Evolutionary conservation across 2,329 filamentous ascomycete genomes (phyloP).

Genomic region (Chalaropsis thielavioides): DNA sequence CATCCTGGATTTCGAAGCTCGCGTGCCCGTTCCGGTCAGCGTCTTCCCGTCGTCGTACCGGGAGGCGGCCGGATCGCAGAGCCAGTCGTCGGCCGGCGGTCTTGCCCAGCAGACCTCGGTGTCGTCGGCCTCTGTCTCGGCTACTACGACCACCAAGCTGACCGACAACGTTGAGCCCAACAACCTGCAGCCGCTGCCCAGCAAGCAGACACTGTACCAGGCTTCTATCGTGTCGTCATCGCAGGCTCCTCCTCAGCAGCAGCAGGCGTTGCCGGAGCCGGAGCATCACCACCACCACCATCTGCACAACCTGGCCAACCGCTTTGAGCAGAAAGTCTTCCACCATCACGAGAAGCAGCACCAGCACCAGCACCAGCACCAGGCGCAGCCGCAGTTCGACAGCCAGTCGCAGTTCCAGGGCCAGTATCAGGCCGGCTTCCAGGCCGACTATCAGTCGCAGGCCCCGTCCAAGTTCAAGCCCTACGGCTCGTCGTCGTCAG

Average conservation of each 20-base stretch:
- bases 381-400: background rate
- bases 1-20: conserved; percentile 99
- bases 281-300: conserved; percentile 13
- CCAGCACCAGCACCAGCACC: background rate
- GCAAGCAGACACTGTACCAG: conserved; percentile 17
- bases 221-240: conserved; percentile 11
- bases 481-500: background rate
- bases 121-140: conserved; percentile 20
- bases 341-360: background rate
- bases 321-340: background rate
- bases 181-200: conserved; percentile 40
- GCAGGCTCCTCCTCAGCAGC: conserved; percentile 10
- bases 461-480: background rate
- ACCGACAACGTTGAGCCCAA: conserved; percentile 51
- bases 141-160: conserved; percentile 27
- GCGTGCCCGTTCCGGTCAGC: conserved; percentile 98
- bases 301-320: background rate
- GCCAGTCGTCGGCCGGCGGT: conserved; percentile 4
- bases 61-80: conserved; percentile 28
- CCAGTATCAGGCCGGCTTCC: background rate
- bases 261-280: conserved; percentile 1
- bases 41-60: conserved; percentile 98
- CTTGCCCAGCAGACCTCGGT: conserved; percentile 22
- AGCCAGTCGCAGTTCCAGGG: background rate
- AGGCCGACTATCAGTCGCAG: background rate